Evolutionary conservation across 129 eudicot species (phyloP).

Genomic region (Kitagawia praeruptora): DNA sequence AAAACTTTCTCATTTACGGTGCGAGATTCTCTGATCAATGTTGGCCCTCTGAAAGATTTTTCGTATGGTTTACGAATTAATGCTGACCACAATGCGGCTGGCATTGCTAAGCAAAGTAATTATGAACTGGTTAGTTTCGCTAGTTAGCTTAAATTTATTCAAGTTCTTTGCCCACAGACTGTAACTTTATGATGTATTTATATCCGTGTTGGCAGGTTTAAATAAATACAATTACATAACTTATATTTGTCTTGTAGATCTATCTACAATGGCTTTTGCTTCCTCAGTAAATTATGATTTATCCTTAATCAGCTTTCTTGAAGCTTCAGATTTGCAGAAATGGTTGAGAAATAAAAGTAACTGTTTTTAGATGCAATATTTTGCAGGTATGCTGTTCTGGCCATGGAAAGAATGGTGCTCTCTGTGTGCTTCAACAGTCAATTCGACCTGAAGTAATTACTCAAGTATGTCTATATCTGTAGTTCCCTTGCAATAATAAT

Average conservation of each 20-base stretch:
- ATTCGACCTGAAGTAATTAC: conserved; percentile 93
- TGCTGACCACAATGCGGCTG: not conserved
- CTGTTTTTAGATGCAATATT: not conserved
- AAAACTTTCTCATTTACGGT: conserved; percentile 87
- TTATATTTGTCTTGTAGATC: not conserved
- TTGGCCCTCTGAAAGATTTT: conserved; percentile 95
- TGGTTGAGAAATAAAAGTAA: not conserved
- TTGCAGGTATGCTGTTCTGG: conserved; percentile 96
- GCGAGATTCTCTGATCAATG: conserved; percentile 84
- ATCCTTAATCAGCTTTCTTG: not conserved
- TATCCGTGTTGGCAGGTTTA: conserved; percentile 9
- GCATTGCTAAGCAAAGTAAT: conserved; percentile 80
- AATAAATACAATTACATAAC: conserved; percentile 1
- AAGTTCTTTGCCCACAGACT: not conserved
- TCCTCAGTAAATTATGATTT: conserved; percentile 1
- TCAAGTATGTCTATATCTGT: conserved; percentile 44
- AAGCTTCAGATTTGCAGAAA: not conserved
- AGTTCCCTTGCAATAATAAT: not conserved
- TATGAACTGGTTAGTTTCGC: conserved; percentile 80
- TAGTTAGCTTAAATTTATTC: not conserved
- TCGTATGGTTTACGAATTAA: conserved; percentile 64
- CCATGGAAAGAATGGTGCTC: conserved; percentile 98
- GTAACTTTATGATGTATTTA: conserved; percentile 12
- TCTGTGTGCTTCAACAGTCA: conserved; percentile 84
- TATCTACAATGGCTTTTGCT: not conserved